These are phyloP conservation scores for Neospora caninum DNA, from an alignment of 169 alveolate species.

Conservation along the genomic window DNA sequence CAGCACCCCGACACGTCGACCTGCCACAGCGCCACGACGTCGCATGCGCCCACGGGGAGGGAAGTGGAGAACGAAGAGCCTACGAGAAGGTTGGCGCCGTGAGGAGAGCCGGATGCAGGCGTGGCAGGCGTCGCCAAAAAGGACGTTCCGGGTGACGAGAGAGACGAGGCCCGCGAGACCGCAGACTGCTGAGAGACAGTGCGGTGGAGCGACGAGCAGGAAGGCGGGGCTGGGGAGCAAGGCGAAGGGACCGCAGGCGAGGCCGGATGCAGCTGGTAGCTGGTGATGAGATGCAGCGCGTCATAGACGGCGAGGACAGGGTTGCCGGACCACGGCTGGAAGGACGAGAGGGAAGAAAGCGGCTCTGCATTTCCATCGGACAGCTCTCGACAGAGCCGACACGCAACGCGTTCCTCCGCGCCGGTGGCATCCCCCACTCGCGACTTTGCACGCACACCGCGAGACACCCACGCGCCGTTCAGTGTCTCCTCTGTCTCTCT, in stretches of 20 bases:
- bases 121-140: background rate
- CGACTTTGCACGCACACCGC: too few species aligned
- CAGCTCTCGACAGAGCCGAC: too few species aligned
- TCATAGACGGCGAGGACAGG: conserved; percentile 56
- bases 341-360: background rate
- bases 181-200: background rate
- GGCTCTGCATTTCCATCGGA: background rate
- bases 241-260: background rate
- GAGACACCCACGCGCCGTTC: too few species aligned
- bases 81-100: background rate
- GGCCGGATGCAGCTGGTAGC: conserved; percentile 47
- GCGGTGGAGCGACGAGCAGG: background rate
- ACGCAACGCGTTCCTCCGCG: too few species aligned
- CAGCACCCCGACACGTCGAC: conserved; percentile 28
- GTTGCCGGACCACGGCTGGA: conserved; percentile 1
- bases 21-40: conserved; percentile 35
- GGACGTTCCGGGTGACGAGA: background rate
- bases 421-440: too few species aligned
- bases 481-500: too few species aligned
- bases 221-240: background rate
- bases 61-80: background rate
- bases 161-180: background rate
- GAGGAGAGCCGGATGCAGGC: background rate
- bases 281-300: conserved; percentile 45
- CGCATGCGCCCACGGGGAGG: background rate